Percentiles rank a stretch among this genome's conserved stretches.
These are phyloP conservation scores for Protomyces inundatus DNA, from an alignment of 1,139 yeast species.

Conservation along the genomic window DNA sequence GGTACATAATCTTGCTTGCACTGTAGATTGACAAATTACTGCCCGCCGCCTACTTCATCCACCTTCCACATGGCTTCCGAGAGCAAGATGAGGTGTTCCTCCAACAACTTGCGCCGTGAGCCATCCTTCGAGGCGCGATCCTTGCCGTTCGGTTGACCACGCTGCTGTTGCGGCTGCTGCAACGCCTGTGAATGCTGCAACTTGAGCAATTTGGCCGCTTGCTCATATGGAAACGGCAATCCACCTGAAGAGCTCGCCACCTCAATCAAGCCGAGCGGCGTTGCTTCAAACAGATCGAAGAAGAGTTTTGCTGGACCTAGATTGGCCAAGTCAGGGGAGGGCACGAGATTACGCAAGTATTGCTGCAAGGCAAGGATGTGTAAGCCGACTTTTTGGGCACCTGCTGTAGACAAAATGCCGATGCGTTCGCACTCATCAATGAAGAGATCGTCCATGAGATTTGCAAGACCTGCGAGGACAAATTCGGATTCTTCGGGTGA, in stretches of 20 bases:
- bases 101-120: constrained; percentile 4
- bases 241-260: neutral
- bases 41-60: neutral
- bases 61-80: constrained; percentile 2
- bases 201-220: constrained; percentile 14
- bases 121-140: neutral
- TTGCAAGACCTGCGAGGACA: constrained; percentile 21
- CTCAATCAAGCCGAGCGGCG: constrained; percentile 7
- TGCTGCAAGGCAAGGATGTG: constrained; percentile 26
- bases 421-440: constrained; percentile 8
- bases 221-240: constrained; percentile 8
- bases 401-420: constrained; percentile 9
- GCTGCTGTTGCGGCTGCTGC: neutral
- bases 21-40: neutral
- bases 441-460: constrained; percentile 26
- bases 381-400: constrained; percentile 23
- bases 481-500: constrained; percentile 3
- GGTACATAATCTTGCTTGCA: neutral
- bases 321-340: constrained; percentile 16
- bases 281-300: neutral
- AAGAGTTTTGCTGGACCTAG: constrained; percentile 19
- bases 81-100: constrained; percentile 1
- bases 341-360: constrained; percentile 19
- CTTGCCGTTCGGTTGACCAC: neutral
- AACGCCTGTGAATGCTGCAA: constrained; percentile 22